phyloP scores from a whole-genome alignment of 2,329 filamentous ascomycete species.

The Aureobasidium leucospermi region DNA sequence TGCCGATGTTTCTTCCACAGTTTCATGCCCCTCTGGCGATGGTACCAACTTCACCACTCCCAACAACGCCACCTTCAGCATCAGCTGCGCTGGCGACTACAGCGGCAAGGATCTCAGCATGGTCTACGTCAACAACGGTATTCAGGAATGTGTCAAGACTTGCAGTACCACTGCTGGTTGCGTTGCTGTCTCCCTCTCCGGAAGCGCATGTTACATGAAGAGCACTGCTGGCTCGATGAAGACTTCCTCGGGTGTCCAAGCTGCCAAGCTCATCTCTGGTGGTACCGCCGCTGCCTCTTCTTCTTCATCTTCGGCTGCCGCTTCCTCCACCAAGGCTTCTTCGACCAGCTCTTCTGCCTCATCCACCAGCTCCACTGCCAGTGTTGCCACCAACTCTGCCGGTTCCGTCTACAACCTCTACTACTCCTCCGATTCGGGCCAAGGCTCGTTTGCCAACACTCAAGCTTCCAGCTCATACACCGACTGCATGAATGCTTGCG shows the following conservation, averaged over 20 bases:
- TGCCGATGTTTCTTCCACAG: neutral
- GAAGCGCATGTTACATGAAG: constrained; percentile 26
- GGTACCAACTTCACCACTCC: constrained; percentile 21
- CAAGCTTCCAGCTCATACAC: constrained; percentile 14
- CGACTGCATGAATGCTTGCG: constrained; percentile 17
- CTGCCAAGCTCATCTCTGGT: constrained; percentile 15
- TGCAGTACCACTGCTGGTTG: constrained; percentile 21
- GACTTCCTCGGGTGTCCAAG: constrained; percentile 15
- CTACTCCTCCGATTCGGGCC: constrained; percentile 15
- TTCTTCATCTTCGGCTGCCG: neutral
- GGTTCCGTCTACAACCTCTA: constrained; percentile 12
- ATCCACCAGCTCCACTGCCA: constrained; percentile 7
- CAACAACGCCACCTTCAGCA: constrained; percentile 22
- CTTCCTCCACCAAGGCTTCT: constrained; percentile 6
- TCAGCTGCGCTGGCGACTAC: constrained; percentile 23
- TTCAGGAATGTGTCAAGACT: constrained; percentile 21
- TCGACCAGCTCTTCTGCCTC: neutral
- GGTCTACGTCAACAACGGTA: constrained; percentile 14
- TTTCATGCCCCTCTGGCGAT: constrained; percentile 23
- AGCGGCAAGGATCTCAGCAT: constrained; percentile 18
- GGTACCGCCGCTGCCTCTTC: neutral
- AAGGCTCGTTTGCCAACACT: constrained; percentile 16
- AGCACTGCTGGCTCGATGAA: constrained; percentile 15
- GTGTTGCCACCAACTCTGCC: constrained; percentile 1
- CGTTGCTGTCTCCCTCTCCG: constrained; percentile 21